phyloP scores from a whole-genome alignment of 2,329 filamentous ascomycete genomes.

The Fusarium pilosicola region DNA sequence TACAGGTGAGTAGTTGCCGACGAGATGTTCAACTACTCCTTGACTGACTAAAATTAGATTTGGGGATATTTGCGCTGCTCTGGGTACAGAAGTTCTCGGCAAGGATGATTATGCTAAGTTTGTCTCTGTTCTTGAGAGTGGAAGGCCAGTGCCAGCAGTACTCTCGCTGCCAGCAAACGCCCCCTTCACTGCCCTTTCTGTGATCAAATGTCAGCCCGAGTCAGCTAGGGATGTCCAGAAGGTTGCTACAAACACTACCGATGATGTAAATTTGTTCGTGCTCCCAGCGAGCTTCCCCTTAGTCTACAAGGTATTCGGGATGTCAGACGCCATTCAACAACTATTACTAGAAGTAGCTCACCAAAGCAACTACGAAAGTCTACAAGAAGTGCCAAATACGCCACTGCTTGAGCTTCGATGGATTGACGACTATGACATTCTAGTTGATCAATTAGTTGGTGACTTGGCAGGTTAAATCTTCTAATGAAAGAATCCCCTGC shows the following conservation, averaged over 20 bases:
- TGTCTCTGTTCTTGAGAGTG: not conserved
- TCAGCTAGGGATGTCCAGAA: rapidly evolving
- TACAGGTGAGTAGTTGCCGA: rapidly evolving
- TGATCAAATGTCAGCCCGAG: rapidly evolving
- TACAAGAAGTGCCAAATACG: not conserved
- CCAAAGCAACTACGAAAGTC: rapidly evolving
- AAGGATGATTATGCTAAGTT: not conserved
- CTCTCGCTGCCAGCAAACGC: not conserved
- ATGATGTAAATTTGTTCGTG: rapidly evolving
- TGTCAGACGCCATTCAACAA: not conserved
- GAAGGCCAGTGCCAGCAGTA: not conserved
- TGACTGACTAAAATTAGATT: rapidly evolving
- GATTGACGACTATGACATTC: rapidly evolving
- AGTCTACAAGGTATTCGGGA: not conserved
- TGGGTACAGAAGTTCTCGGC: rapidly evolving
- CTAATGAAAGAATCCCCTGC: rapidly evolving
- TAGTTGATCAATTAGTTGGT: not conserved
- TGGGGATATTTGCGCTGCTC: rapidly evolving
- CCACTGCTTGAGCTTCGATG: not conserved
- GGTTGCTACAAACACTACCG: rapidly evolving
- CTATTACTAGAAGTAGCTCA: not conserved
- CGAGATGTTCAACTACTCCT: rapidly evolving
- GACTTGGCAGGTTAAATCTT: not conserved
- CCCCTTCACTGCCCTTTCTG: not conserved
- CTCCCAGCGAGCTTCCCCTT: not conserved